Conservation (phyloP, 805 yeast genomes). For the Candida namnaoensis region DNA sequence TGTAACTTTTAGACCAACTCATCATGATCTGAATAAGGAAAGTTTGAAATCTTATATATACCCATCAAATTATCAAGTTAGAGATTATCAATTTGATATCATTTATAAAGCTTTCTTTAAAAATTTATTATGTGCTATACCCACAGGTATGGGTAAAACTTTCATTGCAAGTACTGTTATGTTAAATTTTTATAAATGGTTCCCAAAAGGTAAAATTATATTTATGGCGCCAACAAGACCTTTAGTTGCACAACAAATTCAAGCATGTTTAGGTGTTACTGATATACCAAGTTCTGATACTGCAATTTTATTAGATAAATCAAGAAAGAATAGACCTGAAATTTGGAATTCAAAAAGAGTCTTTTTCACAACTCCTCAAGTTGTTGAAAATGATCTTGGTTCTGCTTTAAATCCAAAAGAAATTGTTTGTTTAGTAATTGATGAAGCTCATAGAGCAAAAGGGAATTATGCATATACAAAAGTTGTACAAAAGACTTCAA, state of each 20-base stretch:
- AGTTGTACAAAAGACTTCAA: constrained; percentile 58
- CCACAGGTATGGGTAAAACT: constrained; percentile 97
- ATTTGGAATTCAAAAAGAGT: constrained; percentile 77
- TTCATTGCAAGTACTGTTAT: constrained; percentile 92
- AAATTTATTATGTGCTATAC: constrained; percentile 82
- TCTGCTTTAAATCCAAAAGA: constrained; percentile 69
- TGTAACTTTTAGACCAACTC: constrained; percentile 33
- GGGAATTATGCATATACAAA: constrained; percentile 87
- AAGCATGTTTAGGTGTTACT: constrained; percentile 81
- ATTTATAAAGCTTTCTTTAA: constrained; percentile 62
- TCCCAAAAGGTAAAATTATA: constrained; percentile 65
- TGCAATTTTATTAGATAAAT: constrained; percentile 63
- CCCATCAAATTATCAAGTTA: constrained; percentile 74
- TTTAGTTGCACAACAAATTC: constrained; percentile 90
- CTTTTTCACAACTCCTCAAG: constrained; percentile 94
- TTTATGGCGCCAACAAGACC: constrained; percentile 98
- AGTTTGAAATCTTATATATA: constrained; percentile 50
- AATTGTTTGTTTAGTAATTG: constrained; percentile 72
- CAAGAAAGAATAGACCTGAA: constrained; percentile 53
- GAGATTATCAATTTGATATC: constrained; percentile 86
- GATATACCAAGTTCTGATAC: constrained; percentile 74
- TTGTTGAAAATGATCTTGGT: constrained; percentile 81
- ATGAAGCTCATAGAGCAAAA: constrained; percentile 92
- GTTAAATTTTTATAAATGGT: constrained; percentile 87
- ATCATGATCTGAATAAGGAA: constrained; percentile 37